Evolutionary conservation across 805 yeast species (phyloP).

Genomic region (Wickerhamiella galacta): DNA sequence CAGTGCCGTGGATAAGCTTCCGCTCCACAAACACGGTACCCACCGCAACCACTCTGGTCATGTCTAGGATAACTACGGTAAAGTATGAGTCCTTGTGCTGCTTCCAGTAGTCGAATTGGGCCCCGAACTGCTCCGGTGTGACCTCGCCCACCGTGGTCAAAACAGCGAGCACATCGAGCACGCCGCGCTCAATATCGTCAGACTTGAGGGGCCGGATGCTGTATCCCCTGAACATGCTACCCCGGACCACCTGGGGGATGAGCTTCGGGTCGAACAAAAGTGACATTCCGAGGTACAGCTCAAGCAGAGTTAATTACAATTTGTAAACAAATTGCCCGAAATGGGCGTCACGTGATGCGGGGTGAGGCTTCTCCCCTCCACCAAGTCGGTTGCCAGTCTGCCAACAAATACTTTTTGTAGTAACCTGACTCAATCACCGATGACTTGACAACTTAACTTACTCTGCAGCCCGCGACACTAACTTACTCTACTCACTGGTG

Average conservation of each 20-base stretch:
- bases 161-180: slow-evolving; percentile 42
- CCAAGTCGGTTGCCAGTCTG: too few species aligned
- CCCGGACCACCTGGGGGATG: slow-evolving; percentile 16
- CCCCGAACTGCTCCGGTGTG: slow-evolving; percentile 31
- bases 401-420: too few species aligned
- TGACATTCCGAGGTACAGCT: too few species aligned
- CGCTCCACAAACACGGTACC: slow-evolving; percentile 70
- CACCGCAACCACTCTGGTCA: slow-evolving; percentile 52
- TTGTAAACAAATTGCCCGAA: too few species aligned
- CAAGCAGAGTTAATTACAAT: too few species aligned
- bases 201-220: slow-evolving; percentile 38
- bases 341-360: too few species aligned
- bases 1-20: slow-evolving; percentile 67
- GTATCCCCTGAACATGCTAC: slow-evolving; percentile 44
- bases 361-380: too few species aligned
- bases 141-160: slow-evolving; percentile 77
- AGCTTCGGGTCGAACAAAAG: slow-evolving; percentile 11
- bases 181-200: slow-evolving; percentile 46
- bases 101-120: slow-evolving; percentile 44
- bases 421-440: too few species aligned
- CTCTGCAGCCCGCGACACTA: too few species aligned
- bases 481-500: too few species aligned
- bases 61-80: slow-evolving; percentile 49
- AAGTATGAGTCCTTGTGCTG: slow-evolving; percentile 36
- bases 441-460: too few species aligned